Evolutionary conservation across 306 rosid species (phyloP).

Genomic region (Trichosanthes cucumerina): DNA sequence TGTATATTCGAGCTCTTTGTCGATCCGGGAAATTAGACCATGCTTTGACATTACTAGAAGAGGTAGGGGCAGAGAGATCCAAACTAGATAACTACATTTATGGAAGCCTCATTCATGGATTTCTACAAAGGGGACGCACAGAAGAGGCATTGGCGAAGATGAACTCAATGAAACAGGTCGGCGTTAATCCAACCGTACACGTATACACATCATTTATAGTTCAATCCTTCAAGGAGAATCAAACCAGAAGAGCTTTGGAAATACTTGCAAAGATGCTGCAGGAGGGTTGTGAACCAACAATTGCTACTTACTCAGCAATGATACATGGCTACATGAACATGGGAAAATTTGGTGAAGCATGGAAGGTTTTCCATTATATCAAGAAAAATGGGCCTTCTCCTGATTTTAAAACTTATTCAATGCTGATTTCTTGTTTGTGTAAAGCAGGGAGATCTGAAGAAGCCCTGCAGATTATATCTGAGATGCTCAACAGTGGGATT

Average conservation of each 20-base stretch:
- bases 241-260: slow-evolving; percentile 41
- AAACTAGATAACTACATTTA: slow-evolving; percentile 41
- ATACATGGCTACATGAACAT: slow-evolving; percentile 64
- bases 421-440: slow-evolving; percentile 60
- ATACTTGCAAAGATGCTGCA: slow-evolving; percentile 43
- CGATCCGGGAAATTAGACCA: slow-evolving; percentile 63
- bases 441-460: slow-evolving; percentile 73
- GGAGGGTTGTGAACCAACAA: slow-evolving; percentile 54
- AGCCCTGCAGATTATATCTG: slow-evolving; percentile 47
- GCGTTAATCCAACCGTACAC: slow-evolving; percentile 52
- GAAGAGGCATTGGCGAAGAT: slow-evolving; percentile 65
- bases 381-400: slow-evolving; percentile 70
- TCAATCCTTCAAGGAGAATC: slow-evolving; percentile 56
- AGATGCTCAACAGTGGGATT: slow-evolving; percentile 57
- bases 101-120: slow-evolving; percentile 82
- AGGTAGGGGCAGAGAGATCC: slow-evolving; percentile 29
- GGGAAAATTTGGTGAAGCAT: slow-evolving; percentile 52
- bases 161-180: slow-evolving; percentile 50
- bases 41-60: slow-evolving; percentile 42
- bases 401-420: slow-evolving; percentile 66
- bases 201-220: slow-evolving; percentile 71
- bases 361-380: slow-evolving; percentile 53
- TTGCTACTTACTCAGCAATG: slow-evolving; percentile 60
- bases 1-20: slow-evolving; percentile 66
- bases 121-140: slow-evolving; percentile 37